Evolutionary conservation across 2,329 filamentous ascomycete species (phyloP).

Genomic region (Colletotrichum chlorophyti): DNA sequence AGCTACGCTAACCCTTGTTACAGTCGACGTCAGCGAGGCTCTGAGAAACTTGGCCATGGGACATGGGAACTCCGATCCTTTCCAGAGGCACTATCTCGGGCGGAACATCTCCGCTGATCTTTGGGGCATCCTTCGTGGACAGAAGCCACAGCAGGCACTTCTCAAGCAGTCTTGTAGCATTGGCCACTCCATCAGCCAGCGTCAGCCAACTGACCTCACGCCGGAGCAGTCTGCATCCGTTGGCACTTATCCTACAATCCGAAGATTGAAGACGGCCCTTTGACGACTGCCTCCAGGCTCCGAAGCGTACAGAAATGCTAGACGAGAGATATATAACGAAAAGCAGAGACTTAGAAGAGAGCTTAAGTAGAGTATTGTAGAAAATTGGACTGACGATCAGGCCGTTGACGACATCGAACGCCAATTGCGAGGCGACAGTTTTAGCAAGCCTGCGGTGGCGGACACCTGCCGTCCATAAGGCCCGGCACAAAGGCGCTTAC

Average conservation of each 20-base stretch:
- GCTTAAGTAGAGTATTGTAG: constrained; percentile 19
- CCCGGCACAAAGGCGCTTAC: constrained; percentile 28
- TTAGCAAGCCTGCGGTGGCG: constrained; percentile 16
- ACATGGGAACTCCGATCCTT: background rate
- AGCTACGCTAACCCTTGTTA: background rate
- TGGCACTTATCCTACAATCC: constrained; percentile 21
- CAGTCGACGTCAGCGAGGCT: background rate
- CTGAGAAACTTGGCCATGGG: background rate
- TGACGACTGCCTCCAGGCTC: constrained; percentile 2
- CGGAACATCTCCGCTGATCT: background rate
- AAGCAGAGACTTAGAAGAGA: constrained; percentile 27
- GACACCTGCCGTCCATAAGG: constrained; percentile 12
- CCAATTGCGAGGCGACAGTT: constrained; percentile 29
- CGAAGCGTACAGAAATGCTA: background rate
- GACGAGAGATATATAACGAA: constrained; percentile 8
- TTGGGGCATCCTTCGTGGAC: background rate
- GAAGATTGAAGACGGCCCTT: background rate
- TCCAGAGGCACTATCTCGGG: background rate
- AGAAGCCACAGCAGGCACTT: background rate
- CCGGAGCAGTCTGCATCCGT: constrained; percentile 14
- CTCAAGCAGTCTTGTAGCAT: background rate
- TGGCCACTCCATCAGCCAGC: background rate
- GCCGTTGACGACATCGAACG: constrained; percentile 31
- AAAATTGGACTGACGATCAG: constrained; percentile 27
- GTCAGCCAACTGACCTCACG: constrained; percentile 27